Conservation (phyloP, 352 stramenopile genomes). For the Pythium vanterpoolii region DNA sequence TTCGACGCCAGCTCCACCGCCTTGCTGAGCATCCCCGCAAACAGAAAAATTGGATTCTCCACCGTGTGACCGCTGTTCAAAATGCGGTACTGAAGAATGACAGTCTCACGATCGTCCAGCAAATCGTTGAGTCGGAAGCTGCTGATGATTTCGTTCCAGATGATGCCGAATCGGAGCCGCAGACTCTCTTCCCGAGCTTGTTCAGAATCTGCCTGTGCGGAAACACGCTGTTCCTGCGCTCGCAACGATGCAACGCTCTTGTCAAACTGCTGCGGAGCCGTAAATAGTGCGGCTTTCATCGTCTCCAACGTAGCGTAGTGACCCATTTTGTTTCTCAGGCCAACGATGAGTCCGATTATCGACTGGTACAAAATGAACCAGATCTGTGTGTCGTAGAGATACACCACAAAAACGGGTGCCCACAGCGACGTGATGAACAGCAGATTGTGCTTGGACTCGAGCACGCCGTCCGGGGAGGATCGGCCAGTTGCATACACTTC, state of each 20-base stretch:
- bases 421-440: conserved; percentile 78
- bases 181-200: conserved; percentile 37
- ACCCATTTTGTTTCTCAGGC: conserved; percentile 76
- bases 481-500: conserved; percentile 88
- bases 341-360: conserved; percentile 69
- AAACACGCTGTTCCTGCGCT: conserved; percentile 40
- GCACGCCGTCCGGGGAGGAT: conserved; percentile 50
- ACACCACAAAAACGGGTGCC: conserved; percentile 77
- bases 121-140: conserved; percentile 87
- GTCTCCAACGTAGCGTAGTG: conserved; percentile 67
- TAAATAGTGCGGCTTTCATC: conserved; percentile 62
- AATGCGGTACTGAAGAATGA: conserved; percentile 88
- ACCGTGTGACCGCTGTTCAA: conserved; percentile 71
- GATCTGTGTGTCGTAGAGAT: conserved; percentile 87
- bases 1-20: conserved; percentile 59
- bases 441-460: conserved; percentile 79
- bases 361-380: conserved; percentile 83
- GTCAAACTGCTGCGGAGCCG: conserved; percentile 70
- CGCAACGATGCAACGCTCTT: conserved; percentile 73
- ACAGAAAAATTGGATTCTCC: conserved; percentile 84
- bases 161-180: conserved; percentile 74
- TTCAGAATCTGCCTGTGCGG: conserved; percentile 3
- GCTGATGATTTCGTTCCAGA: conserved; percentile 89
- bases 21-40: conserved; percentile 70
- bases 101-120: conserved; percentile 82